Conservation (phyloP, 179 eudicot genomes). For the Monotropa hypopitys region DNA sequence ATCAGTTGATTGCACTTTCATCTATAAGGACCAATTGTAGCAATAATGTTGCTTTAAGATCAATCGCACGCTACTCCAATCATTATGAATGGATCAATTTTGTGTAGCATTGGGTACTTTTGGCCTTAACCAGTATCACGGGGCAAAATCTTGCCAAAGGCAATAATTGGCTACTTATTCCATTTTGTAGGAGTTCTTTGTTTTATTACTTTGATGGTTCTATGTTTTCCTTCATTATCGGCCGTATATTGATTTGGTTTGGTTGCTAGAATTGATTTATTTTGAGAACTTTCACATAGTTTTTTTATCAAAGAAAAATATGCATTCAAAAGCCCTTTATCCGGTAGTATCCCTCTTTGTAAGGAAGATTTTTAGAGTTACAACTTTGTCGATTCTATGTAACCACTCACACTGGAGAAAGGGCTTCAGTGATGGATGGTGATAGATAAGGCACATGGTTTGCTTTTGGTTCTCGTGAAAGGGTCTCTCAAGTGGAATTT, state of each 20-base stretch:
- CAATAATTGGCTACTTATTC: no score
- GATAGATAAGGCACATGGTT: background rate
- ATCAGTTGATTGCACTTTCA: background rate
- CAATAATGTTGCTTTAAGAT: background rate
- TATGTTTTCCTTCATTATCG: no score
- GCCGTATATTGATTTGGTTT: background rate
- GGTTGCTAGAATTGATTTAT: background rate
- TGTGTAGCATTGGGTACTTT: background rate
- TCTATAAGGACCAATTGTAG: no score
- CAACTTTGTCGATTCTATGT: background rate
- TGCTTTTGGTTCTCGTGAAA: background rate
- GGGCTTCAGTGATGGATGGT: background rate
- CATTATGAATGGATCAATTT: background rate
- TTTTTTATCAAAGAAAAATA: no score
- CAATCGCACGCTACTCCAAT: background rate
- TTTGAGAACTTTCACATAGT: background rate
- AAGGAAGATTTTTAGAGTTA: background rate
- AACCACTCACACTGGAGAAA: background rate
- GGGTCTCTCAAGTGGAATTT: background rate
- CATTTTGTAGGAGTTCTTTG: no score
- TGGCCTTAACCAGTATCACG: no score
- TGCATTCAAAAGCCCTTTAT: no score
- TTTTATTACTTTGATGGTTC: no score
- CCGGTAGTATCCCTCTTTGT: background rate
- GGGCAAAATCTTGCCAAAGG: no score